These are phyloP conservation scores for Aphanomyces euteiches DNA, from an alignment of 352 stramenopile genomes.

Conservation along the genomic window DNA sequence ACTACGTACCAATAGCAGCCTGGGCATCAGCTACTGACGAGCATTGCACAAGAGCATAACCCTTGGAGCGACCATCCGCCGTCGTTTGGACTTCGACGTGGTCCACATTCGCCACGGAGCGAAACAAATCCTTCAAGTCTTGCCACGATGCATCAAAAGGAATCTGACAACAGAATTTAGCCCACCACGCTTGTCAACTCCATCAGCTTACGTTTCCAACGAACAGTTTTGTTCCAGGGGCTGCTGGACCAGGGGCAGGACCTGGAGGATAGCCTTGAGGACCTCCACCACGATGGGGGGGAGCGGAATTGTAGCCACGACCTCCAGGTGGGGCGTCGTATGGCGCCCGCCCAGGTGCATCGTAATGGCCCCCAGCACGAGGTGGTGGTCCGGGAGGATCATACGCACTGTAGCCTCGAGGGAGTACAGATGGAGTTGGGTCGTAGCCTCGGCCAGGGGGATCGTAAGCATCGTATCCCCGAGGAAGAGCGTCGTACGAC, in stretches of 20 bases:
- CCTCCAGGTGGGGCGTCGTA: not conserved
- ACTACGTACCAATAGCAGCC: constrained; percentile 55
- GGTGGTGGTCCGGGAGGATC: not conserved
- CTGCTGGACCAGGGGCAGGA: constrained; percentile 24
- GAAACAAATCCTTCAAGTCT: constrained; percentile 64
- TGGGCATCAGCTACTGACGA: constrained; percentile 44
- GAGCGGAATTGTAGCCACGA: not conserved
- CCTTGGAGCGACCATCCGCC: constrained; percentile 57
- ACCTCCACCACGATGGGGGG: not conserved
- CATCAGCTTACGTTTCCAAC: constrained; percentile 64
- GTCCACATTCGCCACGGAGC: constrained; percentile 61
- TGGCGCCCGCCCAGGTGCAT: not conserved
- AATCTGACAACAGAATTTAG: constrained; percentile 38
- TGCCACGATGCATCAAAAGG: constrained; percentile 67
- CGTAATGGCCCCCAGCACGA: not conserved
- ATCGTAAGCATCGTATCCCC: constrained; percentile 8
- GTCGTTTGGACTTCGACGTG: constrained; percentile 55
- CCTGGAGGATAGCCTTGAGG: constrained; percentile 12
- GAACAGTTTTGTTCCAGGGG: constrained; percentile 49
- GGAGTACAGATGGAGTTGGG: not conserved
- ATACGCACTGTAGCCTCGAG: constrained; percentile 2
- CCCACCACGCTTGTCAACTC: constrained; percentile 5
- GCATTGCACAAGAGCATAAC: constrained; percentile 71
- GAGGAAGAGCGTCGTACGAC: not conserved
- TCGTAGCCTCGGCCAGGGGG: not conserved